Percentiles rank a stretch among this genome's conserved stretches.
Evolutionary conservation across 83 land plant genomes (phyloP).

Genomic region (Diphasiastrum complanatum): DNA sequence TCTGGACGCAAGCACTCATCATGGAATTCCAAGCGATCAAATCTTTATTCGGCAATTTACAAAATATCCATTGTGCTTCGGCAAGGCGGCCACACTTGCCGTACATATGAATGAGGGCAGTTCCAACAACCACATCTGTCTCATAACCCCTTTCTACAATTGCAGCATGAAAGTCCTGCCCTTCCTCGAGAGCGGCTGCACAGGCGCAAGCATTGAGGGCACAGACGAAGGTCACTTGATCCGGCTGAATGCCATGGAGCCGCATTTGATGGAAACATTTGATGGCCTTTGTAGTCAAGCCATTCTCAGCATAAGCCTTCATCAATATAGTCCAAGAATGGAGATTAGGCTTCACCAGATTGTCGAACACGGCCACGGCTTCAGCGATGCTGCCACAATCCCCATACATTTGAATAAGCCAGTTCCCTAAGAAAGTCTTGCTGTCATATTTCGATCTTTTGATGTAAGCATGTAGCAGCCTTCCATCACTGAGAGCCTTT

Average conservation of each 20-base stretch:
- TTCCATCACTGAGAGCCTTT: neutral
- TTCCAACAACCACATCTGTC: neutral
- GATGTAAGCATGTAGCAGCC: neutral
- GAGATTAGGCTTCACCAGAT: neutral
- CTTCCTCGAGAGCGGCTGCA: neutral
- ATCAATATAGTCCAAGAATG: neutral
- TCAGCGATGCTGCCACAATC: neutral
- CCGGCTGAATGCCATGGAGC: neutral
- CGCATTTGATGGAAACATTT: neutral
- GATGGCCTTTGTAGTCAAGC: neutral
- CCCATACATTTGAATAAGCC: neutral
- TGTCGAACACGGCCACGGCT: neutral
- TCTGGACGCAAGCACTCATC: neutral
- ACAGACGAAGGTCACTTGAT: neutral
- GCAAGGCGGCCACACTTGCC: neutral
- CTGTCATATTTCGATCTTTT: neutral
- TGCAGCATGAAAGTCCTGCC: neutral
- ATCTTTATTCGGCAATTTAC: neutral
- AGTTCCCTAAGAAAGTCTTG: neutral
- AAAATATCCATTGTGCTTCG: neutral
- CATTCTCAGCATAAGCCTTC: neutral
- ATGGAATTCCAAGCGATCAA: conserved; percentile 1
- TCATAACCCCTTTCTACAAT: neutral
- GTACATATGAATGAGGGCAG: neutral
- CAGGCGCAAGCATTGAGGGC: neutral